phyloP scores from a whole-genome alignment of 2,329 filamentous ascomycete genomes.

The Acrocalymma vagum region DNA sequence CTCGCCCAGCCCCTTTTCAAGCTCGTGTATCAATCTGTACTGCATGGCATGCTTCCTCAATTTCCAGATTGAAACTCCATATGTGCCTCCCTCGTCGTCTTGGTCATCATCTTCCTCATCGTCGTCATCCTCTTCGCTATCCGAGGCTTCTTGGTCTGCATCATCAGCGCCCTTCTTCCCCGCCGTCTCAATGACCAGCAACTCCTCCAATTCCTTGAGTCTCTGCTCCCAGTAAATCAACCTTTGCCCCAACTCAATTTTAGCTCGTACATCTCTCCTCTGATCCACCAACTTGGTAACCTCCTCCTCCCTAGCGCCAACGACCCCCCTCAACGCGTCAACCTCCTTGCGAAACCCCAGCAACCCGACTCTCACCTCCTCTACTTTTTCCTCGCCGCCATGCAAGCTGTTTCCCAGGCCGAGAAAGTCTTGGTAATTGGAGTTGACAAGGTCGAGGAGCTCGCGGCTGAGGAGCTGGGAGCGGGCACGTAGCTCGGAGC shows the following conservation, averaged over 20 bases:
- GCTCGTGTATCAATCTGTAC: conserved; percentile 64
- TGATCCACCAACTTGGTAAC: conserved; percentile 71
- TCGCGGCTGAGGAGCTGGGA: conserved; percentile 83
- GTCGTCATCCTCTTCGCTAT: conserved; percentile 38
- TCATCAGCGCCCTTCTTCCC: conserved; percentile 32
- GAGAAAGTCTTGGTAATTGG: conserved; percentile 92
- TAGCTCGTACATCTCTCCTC: conserved; percentile 71
- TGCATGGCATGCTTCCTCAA: conserved; percentile 66
- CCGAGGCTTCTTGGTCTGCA: too few species aligned
- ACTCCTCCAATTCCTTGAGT: conserved; percentile 69
- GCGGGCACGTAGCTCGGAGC: conserved; percentile 82
- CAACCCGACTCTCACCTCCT: conserved; percentile 86
- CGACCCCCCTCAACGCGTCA: conserved; percentile 73
- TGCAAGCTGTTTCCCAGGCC: conserved; percentile 81
- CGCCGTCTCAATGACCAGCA: conserved; percentile 62
- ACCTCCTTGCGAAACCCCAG: conserved; percentile 86
- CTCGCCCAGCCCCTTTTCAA: conserved; percentile 60
- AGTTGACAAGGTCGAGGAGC: conserved; percentile 91
- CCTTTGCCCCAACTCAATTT: conserved; percentile 68
- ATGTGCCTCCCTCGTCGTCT: conserved; percentile 34
- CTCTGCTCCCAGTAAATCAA: conserved; percentile 74
- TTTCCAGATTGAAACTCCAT: conserved; percentile 47
- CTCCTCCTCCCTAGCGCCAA: conserved; percentile 70
- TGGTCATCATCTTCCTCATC: conserved; percentile 47
- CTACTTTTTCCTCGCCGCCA: conserved; percentile 90